Conservation (phyloP, 768 basidiomycete species). For the Xerocomus potaroensis region DNA sequence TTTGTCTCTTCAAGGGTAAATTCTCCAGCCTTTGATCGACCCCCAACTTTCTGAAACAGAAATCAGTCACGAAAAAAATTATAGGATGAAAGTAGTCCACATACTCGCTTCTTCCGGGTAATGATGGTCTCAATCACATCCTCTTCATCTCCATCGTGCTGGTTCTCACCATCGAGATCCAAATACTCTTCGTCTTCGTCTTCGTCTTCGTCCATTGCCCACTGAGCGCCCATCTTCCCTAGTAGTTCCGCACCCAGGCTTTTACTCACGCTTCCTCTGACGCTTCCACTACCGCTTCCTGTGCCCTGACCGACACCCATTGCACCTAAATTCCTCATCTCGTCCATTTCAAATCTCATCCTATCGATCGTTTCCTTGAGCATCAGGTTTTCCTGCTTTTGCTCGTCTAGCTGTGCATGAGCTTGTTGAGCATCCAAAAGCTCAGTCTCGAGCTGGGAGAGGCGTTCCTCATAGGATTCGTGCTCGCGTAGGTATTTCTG, state of each 20-base stretch:
- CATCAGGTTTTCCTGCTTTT: constrained; percentile 91
- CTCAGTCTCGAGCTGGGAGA: constrained; percentile 67
- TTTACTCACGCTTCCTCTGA: constrained; percentile 59
- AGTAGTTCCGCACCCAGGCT: constrained; percentile 70
- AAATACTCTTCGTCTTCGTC: constrained; percentile 38
- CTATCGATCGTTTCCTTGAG: constrained; percentile 96
- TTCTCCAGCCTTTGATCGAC: constrained; percentile 48
- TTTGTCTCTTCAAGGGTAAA: constrained; percentile 54
- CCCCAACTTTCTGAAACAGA: constrained; percentile 55
- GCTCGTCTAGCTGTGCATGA: constrained; percentile 75
- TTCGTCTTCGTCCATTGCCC: constrained; percentile 42
- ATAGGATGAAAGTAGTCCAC: constrained; percentile 9
- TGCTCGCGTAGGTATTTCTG: constrained; percentile 66
- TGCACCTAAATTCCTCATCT: constrained; percentile 57
- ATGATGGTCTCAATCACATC: constrained; percentile 87
- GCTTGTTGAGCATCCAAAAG: constrained; percentile 65
- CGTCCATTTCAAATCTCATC: constrained; percentile 91
- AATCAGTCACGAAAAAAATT: constrained; percentile 11
- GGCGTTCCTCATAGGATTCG: constrained; percentile 65
- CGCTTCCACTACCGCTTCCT: constrained; percentile 46
- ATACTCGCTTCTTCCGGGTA: constrained; percentile 72
- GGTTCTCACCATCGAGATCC: constrained; percentile 39
- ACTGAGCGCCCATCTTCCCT: constrained; percentile 51
- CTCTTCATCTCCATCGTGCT: constrained; percentile 50
- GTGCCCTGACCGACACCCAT: constrained; percentile 33